A percentile compares a stretch with the other conserved stretches of the same genome.
phyloP scores from a whole-genome alignment of 257 asterid genomes.

The Petunia secreta region DNA sequence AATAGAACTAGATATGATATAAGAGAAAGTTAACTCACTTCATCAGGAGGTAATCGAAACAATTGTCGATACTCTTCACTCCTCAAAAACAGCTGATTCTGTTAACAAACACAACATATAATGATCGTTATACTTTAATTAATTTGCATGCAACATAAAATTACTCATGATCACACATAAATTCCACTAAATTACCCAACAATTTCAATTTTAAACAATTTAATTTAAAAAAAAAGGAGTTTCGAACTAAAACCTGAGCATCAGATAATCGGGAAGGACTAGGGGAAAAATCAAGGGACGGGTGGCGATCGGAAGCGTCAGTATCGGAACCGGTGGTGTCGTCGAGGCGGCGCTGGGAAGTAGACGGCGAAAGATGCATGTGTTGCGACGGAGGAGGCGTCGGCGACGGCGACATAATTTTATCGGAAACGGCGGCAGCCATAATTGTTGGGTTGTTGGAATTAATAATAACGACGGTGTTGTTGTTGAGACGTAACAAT shows the following conservation, averaged over 20 bases:
- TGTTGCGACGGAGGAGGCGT: slow-evolving; percentile 55
- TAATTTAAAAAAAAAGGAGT: background rate
- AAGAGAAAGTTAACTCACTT: slow-evolving; percentile 57
- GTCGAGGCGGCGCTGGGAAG: slow-evolving; percentile 45
- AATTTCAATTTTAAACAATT: background rate
- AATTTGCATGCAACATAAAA: background rate
- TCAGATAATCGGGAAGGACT: slow-evolving; percentile 47
- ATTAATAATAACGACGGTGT: background rate
- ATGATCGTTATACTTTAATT: background rate
- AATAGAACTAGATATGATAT: background rate
- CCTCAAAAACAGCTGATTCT: slow-evolving; percentile 64
- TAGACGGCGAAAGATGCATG: slow-evolving; percentile 35
- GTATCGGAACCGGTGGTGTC: slow-evolving; percentile 47
- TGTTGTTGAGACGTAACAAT: slow-evolving; percentile 23
- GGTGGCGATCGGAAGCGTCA: slow-evolving; percentile 51
- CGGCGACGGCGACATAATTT: slow-evolving; percentile 49
- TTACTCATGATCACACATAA: background rate
- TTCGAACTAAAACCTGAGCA: slow-evolving; percentile 47
- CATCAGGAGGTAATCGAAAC: slow-evolving; percentile 89
- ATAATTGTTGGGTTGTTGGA: slow-evolving; percentile 33
- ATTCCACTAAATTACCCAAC: background rate
- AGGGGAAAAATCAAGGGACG: slow-evolving; percentile 36
- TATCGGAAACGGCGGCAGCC: slow-evolving; percentile 66
- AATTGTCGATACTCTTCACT: slow-evolving; percentile 95
- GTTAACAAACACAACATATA: slow-evolving; percentile 28